Percentiles rank a stretch among this genome's conserved stretches.
Conservation (phyloP, 768 basidiomycete genomes). For the Hericium coralloides region DNA sequence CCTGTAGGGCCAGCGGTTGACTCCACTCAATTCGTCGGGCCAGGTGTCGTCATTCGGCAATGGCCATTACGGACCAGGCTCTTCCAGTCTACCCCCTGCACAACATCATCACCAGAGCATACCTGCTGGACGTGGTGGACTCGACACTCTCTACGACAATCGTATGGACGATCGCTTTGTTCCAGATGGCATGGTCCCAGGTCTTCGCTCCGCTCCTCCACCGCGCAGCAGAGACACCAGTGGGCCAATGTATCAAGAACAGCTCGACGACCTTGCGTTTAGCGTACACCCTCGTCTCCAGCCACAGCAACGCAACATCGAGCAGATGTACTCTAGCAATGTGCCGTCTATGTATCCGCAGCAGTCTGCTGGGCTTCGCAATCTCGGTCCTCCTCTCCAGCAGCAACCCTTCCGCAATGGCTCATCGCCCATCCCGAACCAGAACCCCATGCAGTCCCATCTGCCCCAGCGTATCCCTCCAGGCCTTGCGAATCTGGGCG, state of each 20-base stretch:
- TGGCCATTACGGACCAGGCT: constrained; percentile 17
- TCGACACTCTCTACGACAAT: constrained; percentile 66
- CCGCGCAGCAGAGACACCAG: constrained; percentile 41
- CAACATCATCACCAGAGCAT: constrained; percentile 25
- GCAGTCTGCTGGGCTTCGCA: constrained; percentile 41
- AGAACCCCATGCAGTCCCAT: constrained; percentile 34
- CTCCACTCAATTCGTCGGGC: constrained; percentile 10
- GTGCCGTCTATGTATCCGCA: constrained; percentile 42
- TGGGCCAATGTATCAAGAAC: constrained; percentile 44
- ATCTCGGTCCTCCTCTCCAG: constrained; percentile 46
- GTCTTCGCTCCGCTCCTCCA: constrained; percentile 58
- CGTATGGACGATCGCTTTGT: constrained; percentile 72
- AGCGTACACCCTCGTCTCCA: constrained; percentile 44
- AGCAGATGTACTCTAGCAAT: constrained; percentile 48
- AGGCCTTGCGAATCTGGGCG: constrained; percentile 75
- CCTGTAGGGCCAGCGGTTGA: constrained; percentile 9
- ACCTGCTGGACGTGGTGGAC: constrained; percentile 33
- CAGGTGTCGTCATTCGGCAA: constrained; percentile 18
- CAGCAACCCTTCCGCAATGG: constrained; percentile 61
- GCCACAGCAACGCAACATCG: constrained; percentile 37
- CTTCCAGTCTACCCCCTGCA: constrained; percentile 26
- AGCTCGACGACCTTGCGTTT: constrained; percentile 56
- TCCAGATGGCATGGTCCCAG: constrained; percentile 82
- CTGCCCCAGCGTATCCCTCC: constrained; percentile 63
- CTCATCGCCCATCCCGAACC: constrained; percentile 51